A percentile compares a stretch with the other conserved stretches of the same genome.
These are phyloP conservation scores for Globisporangium iwayamae DNA, from an alignment of 352 stramenopile species.

Conservation along the genomic window DNA sequence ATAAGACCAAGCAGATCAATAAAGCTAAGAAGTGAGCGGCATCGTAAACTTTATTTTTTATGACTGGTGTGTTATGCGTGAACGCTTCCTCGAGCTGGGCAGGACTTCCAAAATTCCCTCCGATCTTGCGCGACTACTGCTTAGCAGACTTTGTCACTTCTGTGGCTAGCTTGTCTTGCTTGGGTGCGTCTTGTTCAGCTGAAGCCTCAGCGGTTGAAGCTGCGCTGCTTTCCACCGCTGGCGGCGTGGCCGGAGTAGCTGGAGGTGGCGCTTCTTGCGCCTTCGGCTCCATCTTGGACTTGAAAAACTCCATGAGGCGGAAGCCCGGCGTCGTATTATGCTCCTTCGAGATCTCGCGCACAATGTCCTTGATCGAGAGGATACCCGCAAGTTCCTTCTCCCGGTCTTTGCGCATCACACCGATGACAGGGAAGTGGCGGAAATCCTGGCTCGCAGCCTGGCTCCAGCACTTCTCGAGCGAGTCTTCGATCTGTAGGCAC, in stretches of 20 bases:
- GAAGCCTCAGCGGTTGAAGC: neutral
- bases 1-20: slow-evolving; percentile 50
- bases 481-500: slow-evolving; percentile 72
- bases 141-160: neutral
- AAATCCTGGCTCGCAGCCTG: slow-evolving; percentile 63
- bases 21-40: slow-evolving; percentile 37
- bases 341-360: slow-evolving; percentile 81
- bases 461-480: slow-evolving; percentile 77
- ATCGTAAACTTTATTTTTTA: neutral
- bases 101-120: too few relatives aligned
- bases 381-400: slow-evolving; percentile 82
- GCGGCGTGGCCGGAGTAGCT: neutral
- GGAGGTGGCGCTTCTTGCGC: slow-evolving; percentile 14
- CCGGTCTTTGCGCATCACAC: slow-evolving; percentile 64
- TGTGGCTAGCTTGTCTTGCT: neutral
- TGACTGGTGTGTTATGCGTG: neutral
- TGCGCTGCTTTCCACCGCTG: neutral
- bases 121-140: neutral
- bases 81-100: too few relatives aligned
- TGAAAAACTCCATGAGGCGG: slow-evolving; percentile 84
- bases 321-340: slow-evolving; percentile 69
- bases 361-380: slow-evolving; percentile 84
- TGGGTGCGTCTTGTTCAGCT: neutral
- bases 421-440: slow-evolving; percentile 81
- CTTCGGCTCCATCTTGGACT: slow-evolving; percentile 70